Percentiles rank a stretch among this genome's conserved stretches.
phyloP scores from a whole-genome alignment of 371 early-diverging fungal genomes.

The Syncephalastrum racemosum region DNA sequence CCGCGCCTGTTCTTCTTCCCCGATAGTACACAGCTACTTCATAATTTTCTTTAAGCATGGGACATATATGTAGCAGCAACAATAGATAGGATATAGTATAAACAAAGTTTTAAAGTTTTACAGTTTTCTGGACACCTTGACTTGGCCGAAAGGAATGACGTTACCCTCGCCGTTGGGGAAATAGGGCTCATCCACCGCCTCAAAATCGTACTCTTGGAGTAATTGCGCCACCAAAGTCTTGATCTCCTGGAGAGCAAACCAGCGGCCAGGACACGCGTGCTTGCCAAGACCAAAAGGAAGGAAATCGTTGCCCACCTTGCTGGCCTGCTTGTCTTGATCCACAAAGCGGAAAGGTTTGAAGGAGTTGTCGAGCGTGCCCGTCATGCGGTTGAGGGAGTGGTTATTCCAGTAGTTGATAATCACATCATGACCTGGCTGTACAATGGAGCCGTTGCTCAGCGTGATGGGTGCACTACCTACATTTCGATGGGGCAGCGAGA shows the following conservation, averaged over 20 bases:
- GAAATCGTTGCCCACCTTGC: constrained; percentile 41
- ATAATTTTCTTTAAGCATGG: too few relatives aligned
- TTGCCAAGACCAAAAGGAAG: constrained; percentile 56
- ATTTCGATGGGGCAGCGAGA: constrained; percentile 31
- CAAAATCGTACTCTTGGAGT: constrained; percentile 13
- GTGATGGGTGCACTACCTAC: constrained; percentile 21
- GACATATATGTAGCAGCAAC: too few relatives aligned
- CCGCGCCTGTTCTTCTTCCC: too few relatives aligned
- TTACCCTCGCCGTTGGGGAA: constrained; percentile 3
- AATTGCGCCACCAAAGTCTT: constrained; percentile 20
- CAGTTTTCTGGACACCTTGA: constrained; percentile 1
- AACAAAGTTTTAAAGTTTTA: too few relatives aligned
- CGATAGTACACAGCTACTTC: too few relatives aligned
- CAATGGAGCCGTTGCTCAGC: constrained; percentile 36
- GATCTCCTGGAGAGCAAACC: constrained; percentile 27
- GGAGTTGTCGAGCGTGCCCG: constrained; percentile 7
- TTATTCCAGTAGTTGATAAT: constrained; percentile 27
- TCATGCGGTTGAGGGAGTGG: constrained; percentile 17
- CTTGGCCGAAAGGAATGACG: neutral
- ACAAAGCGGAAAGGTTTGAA: constrained; percentile 53
- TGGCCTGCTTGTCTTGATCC: constrained; percentile 32
- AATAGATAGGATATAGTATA: too few relatives aligned
- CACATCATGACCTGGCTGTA: constrained; percentile 43
- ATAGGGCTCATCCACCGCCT: constrained; percentile 3
- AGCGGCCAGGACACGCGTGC: constrained; percentile 30